Base-by-base conservation (phyloP, 768 basidiomycete genomes). In the Lactarius vividus region DNA sequence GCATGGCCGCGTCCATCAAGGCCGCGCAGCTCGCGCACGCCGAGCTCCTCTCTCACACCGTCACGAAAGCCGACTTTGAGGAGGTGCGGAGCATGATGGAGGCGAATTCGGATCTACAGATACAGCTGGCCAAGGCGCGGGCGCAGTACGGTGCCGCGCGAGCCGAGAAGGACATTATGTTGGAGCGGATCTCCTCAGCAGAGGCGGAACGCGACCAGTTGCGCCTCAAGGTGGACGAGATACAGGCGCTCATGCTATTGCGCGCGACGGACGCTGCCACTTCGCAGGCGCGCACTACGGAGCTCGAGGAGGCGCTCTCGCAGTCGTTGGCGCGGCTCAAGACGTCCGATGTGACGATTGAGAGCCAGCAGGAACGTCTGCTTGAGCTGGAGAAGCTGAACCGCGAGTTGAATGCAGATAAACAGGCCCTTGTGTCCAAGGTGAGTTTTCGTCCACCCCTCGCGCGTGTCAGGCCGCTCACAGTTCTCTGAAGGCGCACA, bases 141-240 rank as follows among this genome's bases (percentile, higher is more conserved):
- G 84, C 86, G 26, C 85, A 86, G 16, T 87, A 91, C 70, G 90
- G 91, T 0, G 88, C 90, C 72, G 83, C 89, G 6, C 85, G 89
- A 18, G 90, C 90, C 16, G 92, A 94, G 79, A 94, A 92, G 76
- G 92, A 93, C 57, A 77, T 84, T 42, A 74, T 92, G 55, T 76
- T 72, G 26, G 89, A 92, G 68, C 88, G 89, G 68, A 76, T 91
- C 35, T 77, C 74, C 28, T 78, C 78, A 28, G 79, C 79, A 0
- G 91, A 93, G 73, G 78, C 74, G 33, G 91, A 93, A 61, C 84
- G 89, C 26, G 88, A 93, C 26, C 76, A 77, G 5, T 74, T 91
- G 53, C 83, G 83, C 49, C 69, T 72, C 3, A 84, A 88, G 67
- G 73, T 86, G 23, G 85, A 86, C 65, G 85, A 85, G 62, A 59